Conservation (phyloP, 2,329 filamentous ascomycete genomes). For the Colletotrichum phormii region DNA sequence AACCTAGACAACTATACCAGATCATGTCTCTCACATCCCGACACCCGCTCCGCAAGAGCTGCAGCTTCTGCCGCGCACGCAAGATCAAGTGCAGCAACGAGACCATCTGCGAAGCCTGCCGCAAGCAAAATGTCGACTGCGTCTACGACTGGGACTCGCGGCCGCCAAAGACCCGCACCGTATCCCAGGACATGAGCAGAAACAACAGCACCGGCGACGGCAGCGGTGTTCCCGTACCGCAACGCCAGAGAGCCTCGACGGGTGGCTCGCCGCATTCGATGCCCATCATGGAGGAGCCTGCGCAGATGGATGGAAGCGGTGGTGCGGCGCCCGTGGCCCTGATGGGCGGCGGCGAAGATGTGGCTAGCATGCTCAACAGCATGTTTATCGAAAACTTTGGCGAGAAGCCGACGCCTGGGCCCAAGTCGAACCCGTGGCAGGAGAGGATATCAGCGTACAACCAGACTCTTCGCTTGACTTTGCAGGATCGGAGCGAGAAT, state of each 20-base stretch:
- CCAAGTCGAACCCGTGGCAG: constrained; percentile 40
- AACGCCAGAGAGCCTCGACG: not conserved
- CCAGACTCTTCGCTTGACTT: constrained; percentile 31
- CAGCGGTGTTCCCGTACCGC: not conserved
- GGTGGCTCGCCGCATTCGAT: not conserved
- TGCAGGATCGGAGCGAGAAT: constrained; percentile 35
- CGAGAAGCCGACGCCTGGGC: constrained; percentile 12
- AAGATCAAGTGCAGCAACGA: constrained; percentile 54
- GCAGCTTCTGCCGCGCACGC: constrained; percentile 51
- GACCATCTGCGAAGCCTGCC: constrained; percentile 51
- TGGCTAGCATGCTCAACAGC: constrained; percentile 46
- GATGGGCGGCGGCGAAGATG: constrained; percentile 37
- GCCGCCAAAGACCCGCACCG: constrained; percentile 44
- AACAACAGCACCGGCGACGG: constrained; percentile 21
- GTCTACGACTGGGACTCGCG: constrained; percentile 52
- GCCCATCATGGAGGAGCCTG: not conserved
- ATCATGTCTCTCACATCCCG: constrained; percentile 38
- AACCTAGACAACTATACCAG: not conserved
- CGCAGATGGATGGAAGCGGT: not conserved
- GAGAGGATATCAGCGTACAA: constrained; percentile 39
- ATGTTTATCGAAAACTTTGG: constrained; percentile 46
- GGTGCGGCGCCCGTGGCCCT: not conserved
- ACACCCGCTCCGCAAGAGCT: constrained; percentile 48
- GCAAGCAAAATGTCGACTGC: constrained; percentile 50
- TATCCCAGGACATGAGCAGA: constrained; percentile 43